Base-by-base conservation (phyloP, 31 red algal species). In the Bonnemaisonia californica region DNA sequence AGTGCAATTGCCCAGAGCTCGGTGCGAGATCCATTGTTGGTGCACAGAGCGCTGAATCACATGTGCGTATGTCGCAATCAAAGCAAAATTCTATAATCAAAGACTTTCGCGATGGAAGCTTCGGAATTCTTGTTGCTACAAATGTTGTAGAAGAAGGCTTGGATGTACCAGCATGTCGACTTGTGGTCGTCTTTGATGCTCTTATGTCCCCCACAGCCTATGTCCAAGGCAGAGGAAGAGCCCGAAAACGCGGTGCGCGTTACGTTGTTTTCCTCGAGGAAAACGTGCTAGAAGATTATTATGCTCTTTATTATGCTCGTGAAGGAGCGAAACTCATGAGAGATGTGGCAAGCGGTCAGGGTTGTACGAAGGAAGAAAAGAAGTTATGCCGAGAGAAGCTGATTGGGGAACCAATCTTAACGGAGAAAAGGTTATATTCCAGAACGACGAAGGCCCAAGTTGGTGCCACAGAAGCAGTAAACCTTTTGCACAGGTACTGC, bases 121-220 rank as follows among this genome's bases (percentile, higher is more conserved):
- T 82, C 62, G 88, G 88, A 33, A 84, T 95, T 42, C 59, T 95
- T 5, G 68, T 95, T 31, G 82, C 92, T 1, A 95, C 92, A 0
- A 84, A 77, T 47, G 88, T 95, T 37, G 86, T 86, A 4, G 92
- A 95, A 41, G 92, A 95, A 67, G 92, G 92, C 38, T 56, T 95
- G 8, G 76, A 95, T 71, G 80, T 95, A 39, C 82, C 92, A 3
- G 81, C 83, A 23, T 88, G 85, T 63, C 71, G 88, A 12, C 85
- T 95, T 39, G 88, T 95, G 26, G 79, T 95, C 13, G 65, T 81
- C 3, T 95, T 87, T 82, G 85, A 95, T 70, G 23, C 62, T 21
- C 26, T 88, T 4, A 38, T 57, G 47, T 90, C 92, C n/a, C 86
- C 92, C 22, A 76, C 83, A 3, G 77, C 82, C 3, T 91, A 91